Conservation (phyloP, 495 filamentous ascomycete genomes). For the Chaetomium cochliodes region DNA sequence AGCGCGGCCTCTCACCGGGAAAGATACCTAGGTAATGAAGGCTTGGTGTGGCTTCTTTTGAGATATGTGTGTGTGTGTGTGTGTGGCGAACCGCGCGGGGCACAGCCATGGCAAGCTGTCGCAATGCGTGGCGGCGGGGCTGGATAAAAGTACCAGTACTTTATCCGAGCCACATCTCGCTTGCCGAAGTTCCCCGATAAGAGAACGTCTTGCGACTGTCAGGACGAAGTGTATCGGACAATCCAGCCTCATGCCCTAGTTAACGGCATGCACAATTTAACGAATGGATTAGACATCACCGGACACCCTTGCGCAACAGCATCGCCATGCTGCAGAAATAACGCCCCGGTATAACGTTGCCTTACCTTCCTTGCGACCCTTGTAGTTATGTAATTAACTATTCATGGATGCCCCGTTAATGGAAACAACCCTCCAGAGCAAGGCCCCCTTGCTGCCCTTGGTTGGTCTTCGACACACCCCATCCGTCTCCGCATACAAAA, state of each 20-base stretch:
- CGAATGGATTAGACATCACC: no score
- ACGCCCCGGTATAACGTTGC: slow-evolving; percentile 6
- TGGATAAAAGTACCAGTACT: slow-evolving; percentile 1
- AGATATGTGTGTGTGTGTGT: no score
- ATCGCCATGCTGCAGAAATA: neutral
- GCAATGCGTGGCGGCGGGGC: neutral
- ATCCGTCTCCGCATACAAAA: neutral
- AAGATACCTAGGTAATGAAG: neutral
- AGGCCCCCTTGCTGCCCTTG: neutral
- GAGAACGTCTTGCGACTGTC: neutral
- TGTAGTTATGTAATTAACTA: neutral
- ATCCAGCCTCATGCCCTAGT: neutral
- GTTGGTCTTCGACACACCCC: slow-evolving; percentile 12
- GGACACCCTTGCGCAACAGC: no score
- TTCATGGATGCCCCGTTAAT: no score
- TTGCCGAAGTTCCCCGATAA: neutral
- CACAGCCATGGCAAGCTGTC: slow-evolving; percentile 16
- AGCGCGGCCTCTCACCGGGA: neutral
- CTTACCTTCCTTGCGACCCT: neutral
- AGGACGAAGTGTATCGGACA: neutral
- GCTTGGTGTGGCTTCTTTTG: no score
- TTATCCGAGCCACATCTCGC: slow-evolving; percentile 1
- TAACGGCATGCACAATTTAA: no score
- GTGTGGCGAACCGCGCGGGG: slow-evolving; percentile 13
- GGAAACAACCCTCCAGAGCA: neutral